Evolutionary conservation across 2,329 filamentous ascomycete genomes (phyloP).

Genomic region (Karstenula rhodostoma): DNA sequence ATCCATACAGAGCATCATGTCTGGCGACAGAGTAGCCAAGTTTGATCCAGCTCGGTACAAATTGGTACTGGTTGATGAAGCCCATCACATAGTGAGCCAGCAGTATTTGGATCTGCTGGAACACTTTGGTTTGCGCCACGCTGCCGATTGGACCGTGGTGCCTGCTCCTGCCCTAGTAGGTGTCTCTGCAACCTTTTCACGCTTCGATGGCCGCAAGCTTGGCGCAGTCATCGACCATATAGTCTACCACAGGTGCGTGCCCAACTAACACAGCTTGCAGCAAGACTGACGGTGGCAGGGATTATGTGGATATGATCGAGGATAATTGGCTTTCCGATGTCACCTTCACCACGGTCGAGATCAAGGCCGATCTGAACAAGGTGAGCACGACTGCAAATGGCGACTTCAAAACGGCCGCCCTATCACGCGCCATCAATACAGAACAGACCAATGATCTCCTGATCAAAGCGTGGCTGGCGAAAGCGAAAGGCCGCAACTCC

Average conservation of each 20-base stretch:
- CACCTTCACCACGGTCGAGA: constrained; percentile 91
- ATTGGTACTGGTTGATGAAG: constrained; percentile 91
- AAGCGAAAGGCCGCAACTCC: constrained; percentile 76
- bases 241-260: constrained; percentile 79
- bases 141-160: constrained; percentile 47
- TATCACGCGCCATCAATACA: constrained; percentile 86
- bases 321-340: constrained; percentile 93
- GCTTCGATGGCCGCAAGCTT: constrained; percentile 83
- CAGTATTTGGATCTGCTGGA: constrained; percentile 77
- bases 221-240: constrained; percentile 92
- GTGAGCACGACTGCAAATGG: constrained; percentile 72
- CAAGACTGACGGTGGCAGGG: constrained; percentile 45
- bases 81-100: constrained; percentile 91
- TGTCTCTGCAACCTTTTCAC: constrained; percentile 82
- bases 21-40: constrained; percentile 77
- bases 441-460: constrained; percentile 81
- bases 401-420: constrained; percentile 80
- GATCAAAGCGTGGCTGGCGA: constrained; percentile 84
- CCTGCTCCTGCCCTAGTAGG: constrained; percentile 72
- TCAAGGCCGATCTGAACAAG: constrained; percentile 78
- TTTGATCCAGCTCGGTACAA: constrained; percentile 85
- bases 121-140: constrained; percentile 76
- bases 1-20: constrained; percentile 84
- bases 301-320: constrained; percentile 81
- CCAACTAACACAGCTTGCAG: too few relatives aligned